Percentiles rank a stretch among this genome's conserved stretches.
Conservation (phyloP, 768 basidiomycete genomes). For the Rhodosporidiobolus odoratus region DNA sequence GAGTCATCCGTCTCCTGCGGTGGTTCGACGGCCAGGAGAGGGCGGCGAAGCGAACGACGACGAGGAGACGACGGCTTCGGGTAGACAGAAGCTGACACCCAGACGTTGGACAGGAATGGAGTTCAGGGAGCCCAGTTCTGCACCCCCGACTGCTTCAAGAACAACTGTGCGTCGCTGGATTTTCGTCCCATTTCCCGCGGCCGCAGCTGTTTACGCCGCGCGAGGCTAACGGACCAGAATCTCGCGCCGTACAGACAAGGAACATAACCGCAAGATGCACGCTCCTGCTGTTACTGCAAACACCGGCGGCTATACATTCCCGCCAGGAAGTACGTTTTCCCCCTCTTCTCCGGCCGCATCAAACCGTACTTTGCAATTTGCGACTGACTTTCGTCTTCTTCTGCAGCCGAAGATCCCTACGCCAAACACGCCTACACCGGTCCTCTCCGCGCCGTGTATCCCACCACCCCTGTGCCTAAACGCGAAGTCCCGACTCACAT, state of each 20-base stretch:
- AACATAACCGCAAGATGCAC: conserved; percentile 24
- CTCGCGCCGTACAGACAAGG: conserved; percentile 8
- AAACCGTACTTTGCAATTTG: no score
- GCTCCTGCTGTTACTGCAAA: not conserved
- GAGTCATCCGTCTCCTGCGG: not conserved
- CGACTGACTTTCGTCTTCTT: no score
- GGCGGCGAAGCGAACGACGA: not conserved
- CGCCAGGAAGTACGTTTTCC: not conserved
- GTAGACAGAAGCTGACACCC: not conserved
- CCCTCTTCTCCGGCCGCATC: no score
- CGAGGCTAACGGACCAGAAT: no score
- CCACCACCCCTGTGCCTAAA: conserved; percentile 66
- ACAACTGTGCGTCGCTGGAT: conserved; percentile 12
- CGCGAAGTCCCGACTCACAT: conserved; percentile 72
- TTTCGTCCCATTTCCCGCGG: no score
- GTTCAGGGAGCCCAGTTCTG: conserved; percentile 27
- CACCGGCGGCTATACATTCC: not conserved
- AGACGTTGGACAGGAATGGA: not conserved
- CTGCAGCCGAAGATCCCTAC: no score
- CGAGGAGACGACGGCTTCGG: not conserved
- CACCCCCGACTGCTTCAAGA: conserved; percentile 18
- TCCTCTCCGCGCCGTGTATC: conserved; percentile 43
- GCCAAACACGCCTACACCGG: no score
- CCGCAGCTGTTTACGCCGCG: not conserved
- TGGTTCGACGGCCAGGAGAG: not conserved